These are phyloP conservation scores for Hypoxylon fragiforme DNA, from an alignment of 495 filamentous ascomycete species.

Conservation along the genomic window DNA sequence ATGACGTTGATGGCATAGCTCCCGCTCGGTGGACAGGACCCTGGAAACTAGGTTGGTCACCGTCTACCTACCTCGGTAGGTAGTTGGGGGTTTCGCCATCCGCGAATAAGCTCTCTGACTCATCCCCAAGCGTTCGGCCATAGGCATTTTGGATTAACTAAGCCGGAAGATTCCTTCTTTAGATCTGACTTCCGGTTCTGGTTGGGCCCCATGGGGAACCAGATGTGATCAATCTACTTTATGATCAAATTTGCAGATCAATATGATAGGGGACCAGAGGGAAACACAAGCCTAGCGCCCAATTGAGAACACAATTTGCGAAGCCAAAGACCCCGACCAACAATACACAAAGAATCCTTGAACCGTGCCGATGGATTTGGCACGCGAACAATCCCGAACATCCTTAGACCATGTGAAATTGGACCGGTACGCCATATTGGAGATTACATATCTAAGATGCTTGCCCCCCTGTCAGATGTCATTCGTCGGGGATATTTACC, in stretches of 20 bases:
- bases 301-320: conserved; percentile 17
- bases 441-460: conserved; percentile 3
- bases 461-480: too few relatives aligned
- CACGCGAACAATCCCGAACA: conserved; percentile 23
- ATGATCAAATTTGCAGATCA: conserved; percentile 28
- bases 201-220: conserved; percentile 19
- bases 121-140: conserved; percentile 15
- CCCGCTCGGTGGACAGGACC: conserved; percentile 12
- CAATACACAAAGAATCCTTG: conserved; percentile 12
- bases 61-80: too few relatives aligned
- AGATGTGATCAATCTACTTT: conserved; percentile 25
- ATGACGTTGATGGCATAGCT: conserved; percentile 34
- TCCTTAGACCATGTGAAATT: conserved; percentile 1
- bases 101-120: conserved; percentile 21
- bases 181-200: conserved; percentile 16
- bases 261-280: conserved; percentile 20
- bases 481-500: too few relatives aligned
- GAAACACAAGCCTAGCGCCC: conserved; percentile 22
- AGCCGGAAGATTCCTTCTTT: conserved; percentile 13
- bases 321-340: conserved; percentile 6
- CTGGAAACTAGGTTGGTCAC: conserved; percentile 15
- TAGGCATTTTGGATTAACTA: conserved; percentile 2
- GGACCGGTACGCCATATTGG: background rate
- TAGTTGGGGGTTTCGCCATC: conserved; percentile 19
- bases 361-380: conserved; percentile 1